A percentile compares a stretch with the other conserved stretches of the same genome.
These are phyloP conservation scores for Corylus avellana DNA, from an alignment of 306 rosid genomes.

Conservation along the genomic window DNA sequence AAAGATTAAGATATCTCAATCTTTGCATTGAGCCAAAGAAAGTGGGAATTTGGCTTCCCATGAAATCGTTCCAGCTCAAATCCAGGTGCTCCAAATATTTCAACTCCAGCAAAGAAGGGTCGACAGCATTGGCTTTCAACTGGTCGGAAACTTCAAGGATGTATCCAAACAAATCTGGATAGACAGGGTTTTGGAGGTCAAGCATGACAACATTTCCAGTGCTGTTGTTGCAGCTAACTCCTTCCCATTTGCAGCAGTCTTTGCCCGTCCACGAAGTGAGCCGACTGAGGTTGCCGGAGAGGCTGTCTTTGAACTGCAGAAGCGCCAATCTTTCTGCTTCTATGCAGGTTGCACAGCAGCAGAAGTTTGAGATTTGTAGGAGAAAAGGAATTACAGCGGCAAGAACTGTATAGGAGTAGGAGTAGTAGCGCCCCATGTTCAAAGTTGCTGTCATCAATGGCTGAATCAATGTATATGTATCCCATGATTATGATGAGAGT, in stretches of 20 bases:
- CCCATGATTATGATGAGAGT: not conserved
- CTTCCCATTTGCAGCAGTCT: conserved; percentile 20
- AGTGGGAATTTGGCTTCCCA: conserved; percentile 3
- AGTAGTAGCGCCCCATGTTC: not conserved
- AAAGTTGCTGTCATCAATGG: not conserved
- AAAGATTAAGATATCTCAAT: conserved; percentile 7
- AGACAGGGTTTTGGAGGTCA: conserved; percentile 17
- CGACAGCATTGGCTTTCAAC: not conserved
- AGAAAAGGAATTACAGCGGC: not conserved
- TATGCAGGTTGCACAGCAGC: conserved; percentile 13
- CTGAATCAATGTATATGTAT: not conserved
- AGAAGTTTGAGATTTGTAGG: not conserved
- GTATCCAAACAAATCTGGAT: conserved; percentile 9
- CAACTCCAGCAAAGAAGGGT: conserved; percentile 9
- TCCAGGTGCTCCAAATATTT: conserved; percentile 15
- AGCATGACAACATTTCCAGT: conserved; percentile 13
- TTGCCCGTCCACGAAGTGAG: conserved; percentile 21
- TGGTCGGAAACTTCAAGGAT: conserved; percentile 1
- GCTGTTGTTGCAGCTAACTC: conserved; percentile 8
- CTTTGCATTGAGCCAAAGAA: conserved; percentile 13
- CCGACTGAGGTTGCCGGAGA: not conserved
- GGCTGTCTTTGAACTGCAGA: not conserved
- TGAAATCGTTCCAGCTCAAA: conserved; percentile 19
- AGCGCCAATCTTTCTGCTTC: conserved; percentile 22
- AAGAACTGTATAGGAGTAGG: not conserved